Percentiles rank a stretch among this genome's conserved stretches.
phyloP scores from a whole-genome alignment of 2,329 filamentous ascomycete species.

The Penicillium verrucosum region DNA sequence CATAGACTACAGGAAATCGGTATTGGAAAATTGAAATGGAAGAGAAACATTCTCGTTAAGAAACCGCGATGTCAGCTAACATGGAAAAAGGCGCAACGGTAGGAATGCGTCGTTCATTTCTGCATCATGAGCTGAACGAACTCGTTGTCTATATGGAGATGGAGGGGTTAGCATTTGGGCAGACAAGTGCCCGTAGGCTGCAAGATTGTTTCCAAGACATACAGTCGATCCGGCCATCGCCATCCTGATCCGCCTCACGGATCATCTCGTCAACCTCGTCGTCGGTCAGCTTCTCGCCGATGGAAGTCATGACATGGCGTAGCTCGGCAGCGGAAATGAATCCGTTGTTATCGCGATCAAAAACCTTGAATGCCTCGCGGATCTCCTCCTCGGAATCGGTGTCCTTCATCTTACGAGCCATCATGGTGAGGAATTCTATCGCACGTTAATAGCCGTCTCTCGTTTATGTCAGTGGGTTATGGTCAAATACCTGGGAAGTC shows the following conservation, averaged over 20 bases:
- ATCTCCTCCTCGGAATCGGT: conserved; percentile 91
- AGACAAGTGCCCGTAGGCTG: not conserved
- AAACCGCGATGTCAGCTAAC: conserved; percentile 30
- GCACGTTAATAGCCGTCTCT: conserved; percentile 12
- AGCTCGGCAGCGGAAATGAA: conserved; percentile 87
- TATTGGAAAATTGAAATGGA: conserved; percentile 23
- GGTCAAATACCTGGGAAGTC: conserved; percentile 73
- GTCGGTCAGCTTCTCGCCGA: conserved; percentile 86
- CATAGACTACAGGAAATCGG: conserved; percentile 29
- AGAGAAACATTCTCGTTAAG: conserved; percentile 23
- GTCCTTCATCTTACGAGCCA: conserved; percentile 93
- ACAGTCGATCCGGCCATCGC: conserved; percentile 87
- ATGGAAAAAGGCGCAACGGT: conserved; percentile 26
- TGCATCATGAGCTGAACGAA: conserved; percentile 96
- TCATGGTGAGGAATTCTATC: conserved; percentile 85
- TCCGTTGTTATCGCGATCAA: conserved; percentile 87
- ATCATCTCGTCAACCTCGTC: conserved; percentile 94
- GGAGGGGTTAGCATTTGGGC: conserved; percentile 25
- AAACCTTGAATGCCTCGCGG: conserved; percentile 84
- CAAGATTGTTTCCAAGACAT: conserved; percentile 35
- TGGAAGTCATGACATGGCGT: conserved; percentile 88
- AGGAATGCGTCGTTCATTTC: conserved; percentile 59
- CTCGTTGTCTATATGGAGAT: conserved; percentile 66
- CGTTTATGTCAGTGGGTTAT: not conserved
- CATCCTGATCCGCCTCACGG: conserved; percentile 83